Conservation (phyloP, 1,139 yeast genomes). For the Pichia terricola region DNA sequence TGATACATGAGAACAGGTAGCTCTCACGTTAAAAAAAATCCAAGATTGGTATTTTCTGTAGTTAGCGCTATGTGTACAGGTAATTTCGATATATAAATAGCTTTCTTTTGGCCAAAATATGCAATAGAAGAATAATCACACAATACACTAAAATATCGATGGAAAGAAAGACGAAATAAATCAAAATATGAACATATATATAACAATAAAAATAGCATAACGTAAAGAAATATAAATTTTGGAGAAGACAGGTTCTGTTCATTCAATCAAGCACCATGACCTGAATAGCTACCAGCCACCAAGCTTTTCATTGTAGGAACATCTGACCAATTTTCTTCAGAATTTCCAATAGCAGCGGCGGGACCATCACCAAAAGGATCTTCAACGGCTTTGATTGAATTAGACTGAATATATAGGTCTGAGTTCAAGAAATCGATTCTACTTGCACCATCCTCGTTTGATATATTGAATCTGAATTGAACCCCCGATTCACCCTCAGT, state of each 20-base stretch:
- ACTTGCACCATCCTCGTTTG: constrained; percentile 21
- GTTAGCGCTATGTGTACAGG: too few species aligned
- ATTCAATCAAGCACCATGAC: constrained; percentile 13
- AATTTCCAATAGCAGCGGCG: constrained; percentile 4
- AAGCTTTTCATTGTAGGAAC: constrained; percentile 26
- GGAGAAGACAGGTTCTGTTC: too few species aligned
- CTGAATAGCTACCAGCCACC: constrained; percentile 28
- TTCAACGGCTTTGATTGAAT: constrained; percentile 14
- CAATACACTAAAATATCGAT: too few species aligned
- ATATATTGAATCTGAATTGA: constrained; percentile 49
- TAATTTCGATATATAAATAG: too few species aligned
- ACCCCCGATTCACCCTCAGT: constrained; percentile 63
- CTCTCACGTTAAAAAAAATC: too few species aligned
- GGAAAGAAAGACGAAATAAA: too few species aligned
- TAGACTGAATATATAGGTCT: constrained; percentile 13
- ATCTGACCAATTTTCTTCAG: constrained; percentile 18
- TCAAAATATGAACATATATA: not conserved
- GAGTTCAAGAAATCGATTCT: constrained; percentile 13
- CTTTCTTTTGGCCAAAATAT: too few species aligned
- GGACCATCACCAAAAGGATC: constrained; percentile 24
- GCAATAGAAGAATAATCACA: too few species aligned
- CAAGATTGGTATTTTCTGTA: too few species aligned
- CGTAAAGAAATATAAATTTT: not conserved
- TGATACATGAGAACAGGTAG: too few species aligned
- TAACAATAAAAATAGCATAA: not conserved